These are phyloP conservation scores for Plicaturopsis crispa DNA, from an alignment of 768 basidiomycete species.

Conservation along the genomic window DNA sequence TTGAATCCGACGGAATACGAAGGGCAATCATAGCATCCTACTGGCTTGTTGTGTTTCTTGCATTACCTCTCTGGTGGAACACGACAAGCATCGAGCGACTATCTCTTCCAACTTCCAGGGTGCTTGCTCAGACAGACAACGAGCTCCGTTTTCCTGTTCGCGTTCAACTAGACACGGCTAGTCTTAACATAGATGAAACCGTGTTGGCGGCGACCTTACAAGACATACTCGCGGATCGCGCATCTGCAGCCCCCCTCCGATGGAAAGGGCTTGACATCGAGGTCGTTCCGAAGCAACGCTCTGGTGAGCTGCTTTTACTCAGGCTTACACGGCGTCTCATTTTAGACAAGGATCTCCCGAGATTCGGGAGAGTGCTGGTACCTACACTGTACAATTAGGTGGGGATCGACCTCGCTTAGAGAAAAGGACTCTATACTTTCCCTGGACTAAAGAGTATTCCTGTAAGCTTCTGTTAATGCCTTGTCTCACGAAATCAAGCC, in stretches of 20 bases:
- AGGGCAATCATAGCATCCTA: conserved; percentile 66
- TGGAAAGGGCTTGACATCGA: conserved; percentile 38
- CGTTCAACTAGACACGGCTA: conserved; percentile 10
- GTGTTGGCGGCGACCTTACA: conserved; percentile 21
- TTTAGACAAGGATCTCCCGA: conserved; percentile 3
- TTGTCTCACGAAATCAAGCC: too few species aligned
- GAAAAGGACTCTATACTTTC: conserved; percentile 22
- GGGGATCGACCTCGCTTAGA: conserved; percentile 14
- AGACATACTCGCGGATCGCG: background rate
- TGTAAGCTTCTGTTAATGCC: too few species aligned
- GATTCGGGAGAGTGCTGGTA: conserved; percentile 5
- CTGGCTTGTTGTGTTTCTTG: conserved; percentile 69
- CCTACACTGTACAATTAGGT: conserved; percentile 16
- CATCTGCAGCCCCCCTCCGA: conserved; percentile 1
- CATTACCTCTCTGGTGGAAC: conserved; percentile 89
- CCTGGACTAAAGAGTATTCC: too few species aligned
- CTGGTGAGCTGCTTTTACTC: conserved; percentile 25
- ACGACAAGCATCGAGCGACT: conserved; percentile 86
- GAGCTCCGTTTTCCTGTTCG: conserved; percentile 23
- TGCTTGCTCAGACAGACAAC: conserved; percentile 42
- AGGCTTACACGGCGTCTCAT: background rate
- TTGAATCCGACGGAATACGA: conserved; percentile 42
- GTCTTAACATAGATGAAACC: background rate
- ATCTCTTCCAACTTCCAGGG: conserved; percentile 56
- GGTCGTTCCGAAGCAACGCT: conserved; percentile 16